Evolutionary conservation across 2,329 filamentous ascomycete species (phyloP), one percentile per base, ranked within the genome.

Genomic region (Sodiomyces alkalinus): DNA sequence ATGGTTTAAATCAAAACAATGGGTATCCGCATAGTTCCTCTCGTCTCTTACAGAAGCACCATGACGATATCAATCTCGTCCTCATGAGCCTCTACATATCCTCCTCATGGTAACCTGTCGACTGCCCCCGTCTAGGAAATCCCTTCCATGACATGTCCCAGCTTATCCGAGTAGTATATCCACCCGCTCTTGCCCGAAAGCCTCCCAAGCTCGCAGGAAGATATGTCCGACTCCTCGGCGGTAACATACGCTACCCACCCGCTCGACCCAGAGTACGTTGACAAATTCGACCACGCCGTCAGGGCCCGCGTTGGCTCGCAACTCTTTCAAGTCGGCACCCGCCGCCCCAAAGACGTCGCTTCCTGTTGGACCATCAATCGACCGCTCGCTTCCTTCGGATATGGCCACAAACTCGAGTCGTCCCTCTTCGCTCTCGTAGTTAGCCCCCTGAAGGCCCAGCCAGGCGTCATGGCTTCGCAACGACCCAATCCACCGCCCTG

Each of bases 221-320:
- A 61, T 47, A 37, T 60, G 56, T 1, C 57, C 57, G 17, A 61
- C 42, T 3, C 57, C 57, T 17, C 56, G 39, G 12, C 57, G 41
- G 32, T 53, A 59, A 6, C 49, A 49, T 30, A 60, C 45, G 11
- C 48, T 56, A 7, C 55, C 54, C 13, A 60, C 57, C 15, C 55
- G 43, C 44, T 61, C 57, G 12, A 61, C 49, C 57, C 57, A 61
- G 18, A 61, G 36, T 21, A 61, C 57, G 17, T 61, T 61, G 12
- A 60, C 52, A 39, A 60, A 53, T 32, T 62, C 56, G 17, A 64
- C 42, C 18, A 49, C 45, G 18, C 55, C 55, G 29, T 62, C 55
- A 2, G 43, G 41, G 32, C 58, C 53, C 43, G 51, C 52, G 27
- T 53, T 46, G 33, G 58, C 56, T 22, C 50, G 47, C 30, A 58